Evolutionary conservation across 192 early-diverging fungal genomes (phyloP).

Genomic region (Linnemannia zychae): DNA sequence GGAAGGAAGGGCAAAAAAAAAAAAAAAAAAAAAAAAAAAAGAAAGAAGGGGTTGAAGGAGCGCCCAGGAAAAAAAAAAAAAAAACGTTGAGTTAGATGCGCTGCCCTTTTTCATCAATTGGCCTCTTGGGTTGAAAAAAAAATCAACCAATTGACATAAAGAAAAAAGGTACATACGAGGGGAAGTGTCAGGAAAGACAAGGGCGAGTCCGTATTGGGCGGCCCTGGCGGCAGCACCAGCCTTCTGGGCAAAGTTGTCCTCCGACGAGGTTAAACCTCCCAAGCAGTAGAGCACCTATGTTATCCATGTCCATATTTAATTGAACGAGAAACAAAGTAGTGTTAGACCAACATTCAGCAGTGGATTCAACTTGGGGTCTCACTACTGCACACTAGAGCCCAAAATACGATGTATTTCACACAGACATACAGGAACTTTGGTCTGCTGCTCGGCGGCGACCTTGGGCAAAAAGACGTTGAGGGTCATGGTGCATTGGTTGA

Average conservation of each 20-base stretch:
- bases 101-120: neutral
- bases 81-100: no score
- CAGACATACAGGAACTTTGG: constrained; percentile 50
- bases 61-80: no score
- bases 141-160: neutral
- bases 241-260: constrained; percentile 94
- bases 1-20: no score
- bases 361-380: no score
- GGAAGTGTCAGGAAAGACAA: constrained; percentile 90
- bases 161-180: constrained; percentile 65
- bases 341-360: neutral
- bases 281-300: constrained; percentile 78
- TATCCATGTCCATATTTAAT: neutral
- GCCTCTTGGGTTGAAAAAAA: neutral
- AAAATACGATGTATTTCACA: neutral
- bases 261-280: constrained; percentile 85
- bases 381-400: no score
- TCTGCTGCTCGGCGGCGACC: constrained; percentile 33
- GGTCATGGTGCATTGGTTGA: constrained; percentile 78
- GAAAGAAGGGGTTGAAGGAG: no score
- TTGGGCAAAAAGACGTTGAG: constrained; percentile 85
- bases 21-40: no score
- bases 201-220: constrained; percentile 75
- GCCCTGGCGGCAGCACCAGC: constrained; percentile 77
- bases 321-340: neutral